phyloP scores from a whole-genome alignment of 257 asterid genomes.

The Solanum neorickii region DNA sequence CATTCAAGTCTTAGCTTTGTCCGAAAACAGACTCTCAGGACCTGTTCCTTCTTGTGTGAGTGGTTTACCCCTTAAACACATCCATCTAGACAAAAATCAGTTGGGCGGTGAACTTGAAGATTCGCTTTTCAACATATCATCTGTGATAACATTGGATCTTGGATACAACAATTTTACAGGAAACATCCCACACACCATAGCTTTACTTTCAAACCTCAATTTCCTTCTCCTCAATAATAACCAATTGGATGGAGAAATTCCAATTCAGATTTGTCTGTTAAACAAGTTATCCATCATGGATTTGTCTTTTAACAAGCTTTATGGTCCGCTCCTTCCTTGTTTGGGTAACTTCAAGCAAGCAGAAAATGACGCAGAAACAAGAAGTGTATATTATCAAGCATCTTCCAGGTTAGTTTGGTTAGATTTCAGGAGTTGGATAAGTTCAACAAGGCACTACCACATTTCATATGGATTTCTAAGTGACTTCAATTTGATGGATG shows the following conservation, averaged over 20 bases:
- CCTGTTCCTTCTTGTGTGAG: background rate
- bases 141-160: background rate
- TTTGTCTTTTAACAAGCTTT: background rate
- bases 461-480: background rate
- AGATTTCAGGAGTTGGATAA: background rate
- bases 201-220: background rate
- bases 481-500: background rate
- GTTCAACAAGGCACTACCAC: background rate
- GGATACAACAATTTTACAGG: background rate
- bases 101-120: background rate
- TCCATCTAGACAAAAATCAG: background rate
- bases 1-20: background rate
- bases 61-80: background rate
- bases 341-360: background rate
- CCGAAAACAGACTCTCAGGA: background rate
- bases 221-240: background rate
- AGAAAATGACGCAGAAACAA: background rate
- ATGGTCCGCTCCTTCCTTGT: background rate
- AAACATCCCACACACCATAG: background rate
- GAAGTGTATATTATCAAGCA: background rate
- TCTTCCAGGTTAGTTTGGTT: background rate
- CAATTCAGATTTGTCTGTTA: background rate
- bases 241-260: background rate
- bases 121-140: background rate
- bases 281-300: background rate